phyloP scores from a whole-genome alignment of 108 stramenopile genomes.

The Craspedostauros australis region DNA sequence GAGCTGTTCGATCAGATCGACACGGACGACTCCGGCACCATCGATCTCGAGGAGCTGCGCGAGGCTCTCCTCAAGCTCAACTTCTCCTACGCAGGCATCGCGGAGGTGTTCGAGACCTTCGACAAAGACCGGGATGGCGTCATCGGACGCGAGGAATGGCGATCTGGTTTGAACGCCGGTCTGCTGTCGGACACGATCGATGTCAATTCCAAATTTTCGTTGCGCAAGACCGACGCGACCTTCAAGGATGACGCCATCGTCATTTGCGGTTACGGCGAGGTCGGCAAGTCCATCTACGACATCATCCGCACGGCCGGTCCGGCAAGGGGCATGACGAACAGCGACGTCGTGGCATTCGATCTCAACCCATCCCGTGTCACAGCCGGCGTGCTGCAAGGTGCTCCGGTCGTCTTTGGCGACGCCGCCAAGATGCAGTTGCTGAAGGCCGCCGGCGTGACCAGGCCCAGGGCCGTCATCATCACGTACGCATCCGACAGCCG shows the following conservation, averaged over 20 bases:
- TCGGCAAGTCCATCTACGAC: constrained; percentile 44
- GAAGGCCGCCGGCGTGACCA: constrained; percentile 55
- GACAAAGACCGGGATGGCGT: constrained; percentile 62
- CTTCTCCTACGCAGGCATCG: constrained; percentile 23
- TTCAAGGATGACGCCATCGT: constrained; percentile 57
- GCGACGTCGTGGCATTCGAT: constrained; percentile 51
- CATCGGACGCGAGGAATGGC: constrained; percentile 50
- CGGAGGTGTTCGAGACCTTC: constrained; percentile 55
- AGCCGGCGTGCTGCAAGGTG: constrained; percentile 38
- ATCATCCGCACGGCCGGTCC: constrained; percentile 30
- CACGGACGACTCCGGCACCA: constrained; percentile 33
- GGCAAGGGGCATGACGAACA: constrained; percentile 24
- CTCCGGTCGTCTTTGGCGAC: constrained; percentile 64
- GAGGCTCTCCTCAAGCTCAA: constrained; percentile 20
- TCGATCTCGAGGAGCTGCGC: constrained; percentile 47
- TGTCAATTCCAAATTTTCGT: constrained; percentile 1
- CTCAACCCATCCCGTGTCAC: constrained; percentile 45
- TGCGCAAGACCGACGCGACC: constrained; percentile 1
- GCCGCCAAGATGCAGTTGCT: constrained; percentile 42
- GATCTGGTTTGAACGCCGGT: constrained; percentile 30
- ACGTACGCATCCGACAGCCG: constrained; percentile 37
- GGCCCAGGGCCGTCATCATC: constrained; percentile 51
- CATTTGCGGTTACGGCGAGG: constrained; percentile 57
- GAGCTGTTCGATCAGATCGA: constrained; percentile 40
- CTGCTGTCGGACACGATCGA: constrained; percentile 35